A percentile compares a stretch with the other conserved stretches of the same genome.
phyloP scores from a whole-genome alignment of 768 basidiomycete genomes.

The Pisolithus sp. region DNA sequence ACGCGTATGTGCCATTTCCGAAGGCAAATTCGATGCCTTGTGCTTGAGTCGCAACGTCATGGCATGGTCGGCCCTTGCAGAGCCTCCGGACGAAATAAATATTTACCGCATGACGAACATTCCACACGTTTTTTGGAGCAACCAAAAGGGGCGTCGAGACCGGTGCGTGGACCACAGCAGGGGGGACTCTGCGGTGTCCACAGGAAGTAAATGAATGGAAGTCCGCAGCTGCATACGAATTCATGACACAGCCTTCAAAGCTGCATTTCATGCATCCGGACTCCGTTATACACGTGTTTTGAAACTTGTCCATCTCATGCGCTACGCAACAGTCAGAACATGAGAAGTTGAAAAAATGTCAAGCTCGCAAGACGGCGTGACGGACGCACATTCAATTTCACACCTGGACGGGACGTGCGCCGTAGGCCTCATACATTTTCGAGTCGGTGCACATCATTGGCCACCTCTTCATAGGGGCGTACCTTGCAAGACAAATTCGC shows the following conservation, averaged over 20 bases:
- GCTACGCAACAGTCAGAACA: neutral
- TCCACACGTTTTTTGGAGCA: conserved; percentile 7
- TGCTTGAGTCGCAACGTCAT: neutral
- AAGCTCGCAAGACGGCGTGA: neutral
- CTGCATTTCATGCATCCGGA: conserved; percentile 10
- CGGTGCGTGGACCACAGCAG: conserved; percentile 22
- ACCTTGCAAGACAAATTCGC: conserved; percentile 25
- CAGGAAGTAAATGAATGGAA: conserved; percentile 21
- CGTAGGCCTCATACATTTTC: conserved; percentile 32
- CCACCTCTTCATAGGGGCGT: conserved; percentile 54
- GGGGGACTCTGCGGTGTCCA: conserved; percentile 21
- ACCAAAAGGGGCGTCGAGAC: conserved; percentile 8
- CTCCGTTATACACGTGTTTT: neutral
- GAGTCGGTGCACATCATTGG: conserved; percentile 48
- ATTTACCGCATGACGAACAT: conserved; percentile 12
- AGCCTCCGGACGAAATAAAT: neutral
- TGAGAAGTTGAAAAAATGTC: neutral
- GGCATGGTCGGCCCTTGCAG: neutral
- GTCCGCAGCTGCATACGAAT: conserved; percentile 18
- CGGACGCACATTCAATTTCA: neutral
- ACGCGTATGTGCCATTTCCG: neutral
- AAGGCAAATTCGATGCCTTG: neutral
- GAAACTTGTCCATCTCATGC: neutral
- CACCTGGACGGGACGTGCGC: neutral
- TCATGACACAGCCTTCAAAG: conserved; percentile 15